phyloP scores from a whole-genome alignment of 2,329 filamentous ascomycete species.

The Didymella glomerata region DNA sequence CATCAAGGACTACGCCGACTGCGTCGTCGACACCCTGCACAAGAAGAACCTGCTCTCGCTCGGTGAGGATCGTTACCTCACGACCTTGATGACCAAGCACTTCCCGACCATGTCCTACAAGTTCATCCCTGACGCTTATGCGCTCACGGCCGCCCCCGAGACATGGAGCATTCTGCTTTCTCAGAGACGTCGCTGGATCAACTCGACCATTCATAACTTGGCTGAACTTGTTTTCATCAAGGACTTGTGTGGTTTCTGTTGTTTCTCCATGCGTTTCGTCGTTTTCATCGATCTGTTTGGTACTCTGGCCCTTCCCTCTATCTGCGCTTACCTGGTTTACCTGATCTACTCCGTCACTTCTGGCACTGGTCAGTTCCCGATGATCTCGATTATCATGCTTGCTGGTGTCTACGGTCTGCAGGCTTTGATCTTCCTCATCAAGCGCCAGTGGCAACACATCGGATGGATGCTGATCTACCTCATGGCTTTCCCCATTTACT shows the following conservation, averaged over 20 bases:
- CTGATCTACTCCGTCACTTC: slow-evolving; percentile 82
- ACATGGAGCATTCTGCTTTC: slow-evolving; percentile 93
- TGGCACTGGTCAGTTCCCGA: slow-evolving; percentile 76
- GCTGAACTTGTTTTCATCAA: slow-evolving; percentile 88
- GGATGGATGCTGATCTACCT: slow-evolving; percentile 99
- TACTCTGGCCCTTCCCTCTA: slow-evolving; percentile 90
- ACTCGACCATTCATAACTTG: slow-evolving; percentile 97
- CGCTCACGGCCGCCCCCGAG: slow-evolving; percentile 91
- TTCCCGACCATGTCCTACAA: slow-evolving; percentile 97
- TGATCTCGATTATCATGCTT: slow-evolving; percentile 88
- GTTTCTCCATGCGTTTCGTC: slow-evolving; percentile 96
- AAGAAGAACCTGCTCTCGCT: slow-evolving; percentile 92
- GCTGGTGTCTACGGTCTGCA: slow-evolving; percentile 94
- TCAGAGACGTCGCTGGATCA: slow-evolving; percentile 99
- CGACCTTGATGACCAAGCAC: slow-evolving; percentile 97
- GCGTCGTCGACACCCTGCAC: slow-evolving; percentile 91
- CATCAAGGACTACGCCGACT: slow-evolving; percentile 87
- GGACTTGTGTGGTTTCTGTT: slow-evolving; percentile 98
- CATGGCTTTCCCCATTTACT: slow-evolving; percentile 93
- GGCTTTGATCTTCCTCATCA: slow-evolving; percentile 93
- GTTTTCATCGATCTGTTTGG: slow-evolving; percentile 94
- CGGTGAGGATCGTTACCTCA: slow-evolving; percentile 96
- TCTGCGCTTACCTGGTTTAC: slow-evolving; percentile 85
- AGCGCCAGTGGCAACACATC: slow-evolving; percentile 97
- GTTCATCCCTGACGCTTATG: slow-evolving; percentile 92